phyloP scores from a whole-genome alignment of 805 yeast species.

The Pichia manshurica region DNA sequence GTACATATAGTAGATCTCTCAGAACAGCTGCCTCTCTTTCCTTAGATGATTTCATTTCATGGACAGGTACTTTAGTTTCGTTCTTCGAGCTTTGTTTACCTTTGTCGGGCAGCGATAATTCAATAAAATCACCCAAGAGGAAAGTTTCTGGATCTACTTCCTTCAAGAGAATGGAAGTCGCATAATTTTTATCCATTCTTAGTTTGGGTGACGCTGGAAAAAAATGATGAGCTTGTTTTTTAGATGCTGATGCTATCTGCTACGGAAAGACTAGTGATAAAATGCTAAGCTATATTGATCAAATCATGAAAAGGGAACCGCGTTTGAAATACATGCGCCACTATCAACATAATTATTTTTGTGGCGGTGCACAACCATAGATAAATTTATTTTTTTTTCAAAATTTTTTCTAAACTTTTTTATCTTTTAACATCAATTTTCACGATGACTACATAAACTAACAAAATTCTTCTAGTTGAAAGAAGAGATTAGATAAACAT shows the following conservation, averaged over 20 bases:
- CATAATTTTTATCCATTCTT: no score
- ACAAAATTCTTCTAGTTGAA: not conserved
- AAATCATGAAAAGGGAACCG: not conserved
- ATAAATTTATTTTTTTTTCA: no score
- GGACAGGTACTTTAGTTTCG: not conserved
- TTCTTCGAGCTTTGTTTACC: not conserved
- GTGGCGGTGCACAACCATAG: not conserved
- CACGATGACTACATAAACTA: no score
- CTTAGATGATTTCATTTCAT: conserved; percentile 31
- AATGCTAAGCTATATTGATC: not conserved
- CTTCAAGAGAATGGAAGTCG: not conserved
- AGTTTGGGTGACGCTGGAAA: no score
- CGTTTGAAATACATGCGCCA: not conserved
- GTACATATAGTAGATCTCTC: conserved; percentile 60
- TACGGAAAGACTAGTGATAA: no score
- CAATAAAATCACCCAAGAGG: not conserved
- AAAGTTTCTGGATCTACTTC: conserved; percentile 4
- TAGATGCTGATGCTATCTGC: no score
- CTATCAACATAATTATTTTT: not conserved
- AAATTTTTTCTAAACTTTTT: not conserved
- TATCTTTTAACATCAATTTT: not conserved
- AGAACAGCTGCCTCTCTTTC: conserved; percentile 71
- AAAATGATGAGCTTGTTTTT: no score
- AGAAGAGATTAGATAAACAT: not conserved
- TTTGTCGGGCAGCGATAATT: not conserved